Conservation (phyloP, 495 filamentous ascomycete species). For the Glutinoglossum americanum region DNA sequence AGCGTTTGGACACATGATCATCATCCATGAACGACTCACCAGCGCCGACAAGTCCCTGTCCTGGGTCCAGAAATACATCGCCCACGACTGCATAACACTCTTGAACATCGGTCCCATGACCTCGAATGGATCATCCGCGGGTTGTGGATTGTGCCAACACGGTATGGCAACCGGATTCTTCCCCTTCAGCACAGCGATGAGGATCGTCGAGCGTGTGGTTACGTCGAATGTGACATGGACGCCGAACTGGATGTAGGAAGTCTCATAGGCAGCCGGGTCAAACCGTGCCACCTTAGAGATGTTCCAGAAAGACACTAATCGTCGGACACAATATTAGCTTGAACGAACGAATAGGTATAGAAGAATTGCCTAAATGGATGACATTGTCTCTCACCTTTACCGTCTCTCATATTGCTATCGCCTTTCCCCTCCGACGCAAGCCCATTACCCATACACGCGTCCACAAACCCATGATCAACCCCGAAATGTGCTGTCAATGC, state of each 20-base stretch:
- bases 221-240: not conserved
- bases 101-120: not conserved
- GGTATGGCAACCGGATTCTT: not conserved
- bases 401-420: not conserved
- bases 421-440: not conserved
- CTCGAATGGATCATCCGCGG: not conserved
- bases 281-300: not conserved
- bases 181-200: not conserved
- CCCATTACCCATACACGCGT: not conserved
- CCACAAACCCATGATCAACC: not conserved
- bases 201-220: not conserved
- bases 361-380: not conserved
- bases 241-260: not conserved
- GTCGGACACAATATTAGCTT: not conserved
- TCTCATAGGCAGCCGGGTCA: not conserved
- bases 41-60: not conserved
- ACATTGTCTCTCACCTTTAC: not conserved
- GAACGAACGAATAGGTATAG: not conserved
- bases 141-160: not conserved
- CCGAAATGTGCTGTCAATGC: not conserved
- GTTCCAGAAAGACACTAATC: not conserved
- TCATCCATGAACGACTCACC: not conserved
- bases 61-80: not conserved
- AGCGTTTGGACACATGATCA: not conserved
- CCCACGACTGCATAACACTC: not conserved